phyloP scores from a whole-genome alignment of 805 yeast genomes.

The Starmera dryadoides region DNA sequence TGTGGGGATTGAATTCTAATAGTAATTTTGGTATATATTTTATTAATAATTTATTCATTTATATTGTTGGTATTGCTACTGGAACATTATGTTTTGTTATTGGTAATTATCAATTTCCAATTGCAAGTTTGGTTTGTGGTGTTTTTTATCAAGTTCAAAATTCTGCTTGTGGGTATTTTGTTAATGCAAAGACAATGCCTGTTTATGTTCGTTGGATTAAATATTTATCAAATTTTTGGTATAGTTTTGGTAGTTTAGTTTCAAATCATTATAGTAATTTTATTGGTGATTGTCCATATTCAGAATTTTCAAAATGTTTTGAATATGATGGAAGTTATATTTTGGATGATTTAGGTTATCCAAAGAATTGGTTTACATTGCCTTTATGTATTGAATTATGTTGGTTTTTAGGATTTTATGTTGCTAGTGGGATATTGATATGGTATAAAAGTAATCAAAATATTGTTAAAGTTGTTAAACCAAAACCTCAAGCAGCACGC shows the following conservation, averaged over 20 bases:
- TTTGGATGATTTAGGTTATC: conserved; percentile 51
- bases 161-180: conserved; percentile 76
- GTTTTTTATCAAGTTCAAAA: conserved; percentile 41
- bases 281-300: conserved; percentile 47
- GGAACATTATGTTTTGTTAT: conserved; percentile 31
- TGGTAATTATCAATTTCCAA: conserved; percentile 13
- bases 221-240: conserved; percentile 68
- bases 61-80: conserved; percentile 46
- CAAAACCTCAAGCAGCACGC: not conserved
- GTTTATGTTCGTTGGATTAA: conserved; percentile 81
- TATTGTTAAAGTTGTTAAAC: not conserved
- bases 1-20: conserved; percentile 61
- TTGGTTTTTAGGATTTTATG: conserved; percentile 50
- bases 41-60: conserved; percentile 47
- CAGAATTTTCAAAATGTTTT: conserved; percentile 29
- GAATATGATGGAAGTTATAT: conserved; percentile 51
- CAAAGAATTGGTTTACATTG: conserved; percentile 53
- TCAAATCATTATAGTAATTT: conserved; percentile 59
- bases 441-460: conserved; percentile 31
- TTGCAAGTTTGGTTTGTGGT: conserved; percentile 12
- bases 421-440: conserved; percentile 39
- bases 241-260: conserved; percentile 58
- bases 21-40: conserved; percentile 57
- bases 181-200: conserved; percentile 64
- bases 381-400: conserved; percentile 57